These are phyloP conservation scores for Salix viminalis DNA, from an alignment of 345 rosid species.

Conservation along the genomic window DNA sequence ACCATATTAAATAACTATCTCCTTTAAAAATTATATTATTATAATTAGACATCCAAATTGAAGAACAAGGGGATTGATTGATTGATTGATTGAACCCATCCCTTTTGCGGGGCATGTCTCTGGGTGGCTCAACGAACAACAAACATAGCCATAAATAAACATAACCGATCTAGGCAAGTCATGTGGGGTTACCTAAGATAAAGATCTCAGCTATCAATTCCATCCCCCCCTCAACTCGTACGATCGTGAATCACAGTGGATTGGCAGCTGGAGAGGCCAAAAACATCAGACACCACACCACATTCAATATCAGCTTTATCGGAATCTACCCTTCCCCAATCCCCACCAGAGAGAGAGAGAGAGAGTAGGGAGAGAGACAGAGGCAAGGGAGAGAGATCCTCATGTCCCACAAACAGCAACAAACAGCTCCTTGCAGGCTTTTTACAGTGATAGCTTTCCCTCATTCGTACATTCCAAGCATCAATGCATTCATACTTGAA, in stretches of 20 bases:
- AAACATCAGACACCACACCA: constrained; percentile 10
- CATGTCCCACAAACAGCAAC: constrained; percentile 32
- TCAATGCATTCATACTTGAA: constrained; percentile 15
- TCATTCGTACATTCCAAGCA: constrained; percentile 20
- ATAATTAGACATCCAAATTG: background rate
- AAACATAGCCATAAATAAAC: constrained; percentile 5
- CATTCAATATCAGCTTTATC: constrained; percentile 28
- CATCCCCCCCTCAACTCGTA: background rate
- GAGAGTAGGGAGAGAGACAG: too few relatives aligned
- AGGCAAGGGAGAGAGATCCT: background rate
- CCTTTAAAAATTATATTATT: too few relatives aligned
- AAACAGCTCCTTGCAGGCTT: constrained; percentile 41
- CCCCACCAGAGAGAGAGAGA: constrained; percentile 2
- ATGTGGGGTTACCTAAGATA: constrained; percentile 10
- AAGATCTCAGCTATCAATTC: background rate
- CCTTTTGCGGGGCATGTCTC: constrained; percentile 1
- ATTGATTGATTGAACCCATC: constrained; percentile 13
- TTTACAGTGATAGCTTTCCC: constrained; percentile 33
- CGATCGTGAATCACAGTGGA: background rate
- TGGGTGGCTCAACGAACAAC: constrained; percentile 15
- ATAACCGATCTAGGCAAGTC: constrained; percentile 1
- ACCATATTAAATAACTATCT: rapidly evolving
- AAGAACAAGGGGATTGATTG: background rate
- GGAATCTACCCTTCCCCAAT: constrained; percentile 26
- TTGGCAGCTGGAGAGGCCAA: background rate